Evolutionary conservation across 2,329 filamentous ascomycete genomes (phyloP).

Genomic region (Cyphellophora europaea): DNA sequence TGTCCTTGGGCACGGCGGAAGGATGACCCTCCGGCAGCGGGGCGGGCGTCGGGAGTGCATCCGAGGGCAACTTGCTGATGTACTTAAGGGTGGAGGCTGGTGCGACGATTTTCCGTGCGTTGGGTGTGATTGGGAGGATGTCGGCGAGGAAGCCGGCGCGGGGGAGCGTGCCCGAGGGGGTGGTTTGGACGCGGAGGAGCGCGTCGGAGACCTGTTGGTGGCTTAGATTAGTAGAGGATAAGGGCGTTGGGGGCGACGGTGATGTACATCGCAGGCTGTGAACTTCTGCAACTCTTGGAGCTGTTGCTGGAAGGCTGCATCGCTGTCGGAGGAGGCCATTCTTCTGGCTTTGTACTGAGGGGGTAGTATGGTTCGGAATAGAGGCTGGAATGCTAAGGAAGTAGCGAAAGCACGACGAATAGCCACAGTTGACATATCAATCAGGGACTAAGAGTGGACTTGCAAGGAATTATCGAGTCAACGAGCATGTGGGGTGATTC

Average conservation of each 20-base stretch:
- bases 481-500: too few species aligned
- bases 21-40: conserved; percentile 9
- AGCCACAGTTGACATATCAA: too few species aligned
- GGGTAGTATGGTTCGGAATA: too few species aligned
- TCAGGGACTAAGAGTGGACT: too few species aligned
- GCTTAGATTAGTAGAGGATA: background rate
- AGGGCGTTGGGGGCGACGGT: conserved; percentile 1
- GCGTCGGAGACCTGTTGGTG: conserved; percentile 52
- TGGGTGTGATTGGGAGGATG: conserved; percentile 23
- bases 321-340: too few species aligned
- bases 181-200: conserved; percentile 54
- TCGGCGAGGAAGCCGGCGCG: conserved; percentile 60
- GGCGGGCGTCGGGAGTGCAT: conserved; percentile 19
- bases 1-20: conserved; percentile 47
- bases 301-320: conserved; percentile 24
- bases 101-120: conserved; percentile 23
- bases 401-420: too few species aligned
- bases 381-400: too few species aligned
- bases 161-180: conserved; percentile 34
- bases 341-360: too few species aligned
- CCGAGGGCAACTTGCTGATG: conserved; percentile 35
- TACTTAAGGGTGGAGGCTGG: conserved; percentile 43
- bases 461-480: too few species aligned
- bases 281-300: conserved; percentile 23
- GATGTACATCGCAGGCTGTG: conserved; percentile 34